phyloP scores from a whole-genome alignment of 805 yeast genomes.

The Candida khao-thaluensis region DNA sequence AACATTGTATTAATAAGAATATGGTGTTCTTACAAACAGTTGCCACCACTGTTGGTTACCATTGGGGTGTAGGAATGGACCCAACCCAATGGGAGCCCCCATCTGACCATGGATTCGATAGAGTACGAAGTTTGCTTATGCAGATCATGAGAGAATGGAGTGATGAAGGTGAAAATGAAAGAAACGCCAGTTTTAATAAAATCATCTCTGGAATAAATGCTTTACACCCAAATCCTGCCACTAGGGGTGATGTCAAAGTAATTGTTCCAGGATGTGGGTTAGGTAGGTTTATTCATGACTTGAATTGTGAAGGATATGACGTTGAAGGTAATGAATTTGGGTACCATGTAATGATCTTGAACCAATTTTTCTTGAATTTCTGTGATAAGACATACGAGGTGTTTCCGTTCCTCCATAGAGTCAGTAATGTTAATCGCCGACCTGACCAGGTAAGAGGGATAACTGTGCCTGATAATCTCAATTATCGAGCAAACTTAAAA shows the following conservation, averaged over 20 bases:
- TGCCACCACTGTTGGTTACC: constrained; percentile 42
- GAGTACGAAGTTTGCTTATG: constrained; percentile 54
- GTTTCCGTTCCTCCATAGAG: constrained; percentile 55
- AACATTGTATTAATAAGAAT: constrained; percentile 45
- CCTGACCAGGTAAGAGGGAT: constrained; percentile 51
- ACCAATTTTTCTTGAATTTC: constrained; percentile 53
- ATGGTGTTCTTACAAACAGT: constrained; percentile 42
- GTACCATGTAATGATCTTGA: constrained; percentile 60
- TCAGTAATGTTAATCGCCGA: constrained; percentile 46
- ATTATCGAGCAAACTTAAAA: constrained; percentile 29
- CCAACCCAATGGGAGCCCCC: constrained; percentile 45
- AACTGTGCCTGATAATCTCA: constrained; percentile 50
- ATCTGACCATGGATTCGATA: constrained; percentile 47
- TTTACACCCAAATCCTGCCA: constrained; percentile 30
- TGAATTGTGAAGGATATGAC: constrained; percentile 53
- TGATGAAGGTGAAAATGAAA: constrained; percentile 47
- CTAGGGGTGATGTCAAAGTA: constrained; percentile 30
- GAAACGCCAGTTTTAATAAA: constrained; percentile 38
- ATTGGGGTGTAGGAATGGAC: constrained; percentile 48
- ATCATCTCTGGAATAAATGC: constrained; percentile 35
- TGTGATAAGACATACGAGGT: constrained; percentile 40
- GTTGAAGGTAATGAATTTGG: constrained; percentile 70
- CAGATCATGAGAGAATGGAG: constrained; percentile 68
- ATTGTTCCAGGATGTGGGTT: constrained; percentile 67
- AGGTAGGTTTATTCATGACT: constrained; percentile 57